Base-by-base conservation (phyloP, 2,329 filamentous ascomycete genomes). In the Curvularia eragrostidis region DNA sequence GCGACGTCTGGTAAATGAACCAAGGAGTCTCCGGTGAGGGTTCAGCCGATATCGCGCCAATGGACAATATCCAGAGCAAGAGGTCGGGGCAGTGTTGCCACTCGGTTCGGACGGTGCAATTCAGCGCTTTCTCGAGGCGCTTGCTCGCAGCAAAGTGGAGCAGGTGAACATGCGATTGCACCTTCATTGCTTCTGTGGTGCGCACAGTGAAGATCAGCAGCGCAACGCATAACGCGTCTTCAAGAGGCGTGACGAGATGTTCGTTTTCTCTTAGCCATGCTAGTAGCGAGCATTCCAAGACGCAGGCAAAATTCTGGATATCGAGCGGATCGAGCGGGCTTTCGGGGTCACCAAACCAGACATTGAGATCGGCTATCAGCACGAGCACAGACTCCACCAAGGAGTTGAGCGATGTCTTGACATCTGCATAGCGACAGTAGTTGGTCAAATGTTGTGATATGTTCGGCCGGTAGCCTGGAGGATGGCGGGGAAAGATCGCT, bases 131-230 rank as follows among this genome's bases (percentile, higher is more conserved):
- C 42, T 75, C 69, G 9, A 77, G 67, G 7, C 70, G 66, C 47
- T 69, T 72, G 58, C 69, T 76, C 1, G 73, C 73, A 32, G 67
- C 63, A 32, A 64, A 68, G 43, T 77, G 74, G 23, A 76, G 65
- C 6, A 67, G 58, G 36, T 73, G 72, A 1, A 63, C 56, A 30
- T 71, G 65, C 4, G 66, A 63, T 18, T 62, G 64, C 3, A 58
- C 58, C 49, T 72, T 69, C 13, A 75, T 58, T 5, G 74, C 71
- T 60, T 76, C 73, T 2, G 74, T 75, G 2, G 67, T 69, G 28
- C 73, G 71, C 18, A 77, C 67, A 1, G 72, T 73, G 57, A 76
- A 75, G 21, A 75, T 75, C 19, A 77, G 68, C 24, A 77, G 64
- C 5, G 74, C 67, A 21, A 76, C 66, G 52, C 75, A 76, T n/a